Conservation (phyloP, 768 basidiomycete species). For the Clitopilus passeckerianus region DNA sequence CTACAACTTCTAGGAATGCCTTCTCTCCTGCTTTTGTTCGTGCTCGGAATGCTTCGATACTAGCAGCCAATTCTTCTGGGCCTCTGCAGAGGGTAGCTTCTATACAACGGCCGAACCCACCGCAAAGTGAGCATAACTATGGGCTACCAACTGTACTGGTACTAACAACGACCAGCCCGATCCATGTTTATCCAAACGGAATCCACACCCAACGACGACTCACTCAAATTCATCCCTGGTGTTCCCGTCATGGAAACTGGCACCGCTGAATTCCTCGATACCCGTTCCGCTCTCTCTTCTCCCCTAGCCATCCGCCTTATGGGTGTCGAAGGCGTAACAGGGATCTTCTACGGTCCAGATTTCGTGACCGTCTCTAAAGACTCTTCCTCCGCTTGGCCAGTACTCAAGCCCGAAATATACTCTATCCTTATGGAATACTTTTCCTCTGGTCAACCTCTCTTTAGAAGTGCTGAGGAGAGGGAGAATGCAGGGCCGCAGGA, state of each 20-base stretch:
- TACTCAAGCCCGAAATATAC: constrained; percentile 96
- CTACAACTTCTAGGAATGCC: background rate
- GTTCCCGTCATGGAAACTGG: constrained; percentile 82
- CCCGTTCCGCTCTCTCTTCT: constrained; percentile 79
- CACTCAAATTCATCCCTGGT: constrained; percentile 97
- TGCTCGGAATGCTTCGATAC: constrained; percentile 16
- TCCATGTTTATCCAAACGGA: constrained; percentile 99
- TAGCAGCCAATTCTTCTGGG: constrained; percentile 16
- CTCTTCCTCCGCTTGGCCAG: constrained; percentile 77
- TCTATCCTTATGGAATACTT: constrained; percentile 97
- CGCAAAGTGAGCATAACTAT: constrained; percentile 26
- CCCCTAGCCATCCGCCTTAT: constrained; percentile 94
- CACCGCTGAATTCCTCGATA: constrained; percentile 92
- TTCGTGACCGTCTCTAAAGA: constrained; percentile 97
- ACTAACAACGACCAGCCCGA: constrained; percentile 41
- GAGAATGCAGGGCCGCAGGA: constrained; percentile 89
- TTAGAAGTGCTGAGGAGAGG: constrained; percentile 75
- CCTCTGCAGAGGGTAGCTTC: constrained; percentile 12
- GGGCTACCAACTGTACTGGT: background rate
- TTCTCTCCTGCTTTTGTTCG: background rate
- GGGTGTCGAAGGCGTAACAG: constrained; percentile 87
- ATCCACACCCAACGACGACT: constrained; percentile 94
- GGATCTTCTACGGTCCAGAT: constrained; percentile 95
- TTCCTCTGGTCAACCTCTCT: constrained; percentile 83
- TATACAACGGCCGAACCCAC: constrained; percentile 14